These are phyloP conservation scores for Gilbertella persicaria DNA, from an alignment of 371 early-diverging fungal species.

Conservation along the genomic window DNA sequence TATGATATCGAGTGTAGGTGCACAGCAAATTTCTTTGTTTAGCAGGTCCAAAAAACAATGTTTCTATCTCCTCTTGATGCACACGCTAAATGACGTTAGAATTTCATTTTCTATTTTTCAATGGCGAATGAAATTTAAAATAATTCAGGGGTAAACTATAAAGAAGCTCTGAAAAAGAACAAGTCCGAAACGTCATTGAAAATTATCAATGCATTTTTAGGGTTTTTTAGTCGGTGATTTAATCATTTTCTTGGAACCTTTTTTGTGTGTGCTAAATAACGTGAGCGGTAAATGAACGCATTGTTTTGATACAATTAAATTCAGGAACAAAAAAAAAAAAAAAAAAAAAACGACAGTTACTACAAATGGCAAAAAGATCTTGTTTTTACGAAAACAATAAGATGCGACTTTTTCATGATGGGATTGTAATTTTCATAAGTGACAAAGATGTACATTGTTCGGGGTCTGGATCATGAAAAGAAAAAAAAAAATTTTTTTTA, in stretches of 20 bases:
- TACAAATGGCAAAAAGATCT: not conserved
- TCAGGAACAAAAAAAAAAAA: not conserved
- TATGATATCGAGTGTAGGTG: too few relatives aligned
- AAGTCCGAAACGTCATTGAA: too few relatives aligned
- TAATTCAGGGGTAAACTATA: not conserved
- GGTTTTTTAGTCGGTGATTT: too few relatives aligned
- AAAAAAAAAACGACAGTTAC: not conserved
- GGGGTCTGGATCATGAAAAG: too few relatives aligned
- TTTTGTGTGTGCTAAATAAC: too few relatives aligned
- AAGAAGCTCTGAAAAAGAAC: not conserved
- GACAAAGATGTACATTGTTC: too few relatives aligned
- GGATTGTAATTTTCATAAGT: too few relatives aligned
- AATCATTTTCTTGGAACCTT: too few relatives aligned
- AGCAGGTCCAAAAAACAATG: too few relatives aligned
- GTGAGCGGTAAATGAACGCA: not conserved
- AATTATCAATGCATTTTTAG: not conserved
- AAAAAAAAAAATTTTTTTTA: too few relatives aligned
- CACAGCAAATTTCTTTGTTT: too few relatives aligned
- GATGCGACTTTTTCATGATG: not conserved
- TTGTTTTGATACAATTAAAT: not conserved
- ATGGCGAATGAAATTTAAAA: not conserved
- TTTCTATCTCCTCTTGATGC: not conserved
- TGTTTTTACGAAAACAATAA: not conserved
- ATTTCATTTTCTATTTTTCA: not conserved
- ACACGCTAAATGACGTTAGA: not conserved